Conservation (phyloP, 495 filamentous ascomycete genomes). For the Pyrenopolyporus hunteri region DNA sequence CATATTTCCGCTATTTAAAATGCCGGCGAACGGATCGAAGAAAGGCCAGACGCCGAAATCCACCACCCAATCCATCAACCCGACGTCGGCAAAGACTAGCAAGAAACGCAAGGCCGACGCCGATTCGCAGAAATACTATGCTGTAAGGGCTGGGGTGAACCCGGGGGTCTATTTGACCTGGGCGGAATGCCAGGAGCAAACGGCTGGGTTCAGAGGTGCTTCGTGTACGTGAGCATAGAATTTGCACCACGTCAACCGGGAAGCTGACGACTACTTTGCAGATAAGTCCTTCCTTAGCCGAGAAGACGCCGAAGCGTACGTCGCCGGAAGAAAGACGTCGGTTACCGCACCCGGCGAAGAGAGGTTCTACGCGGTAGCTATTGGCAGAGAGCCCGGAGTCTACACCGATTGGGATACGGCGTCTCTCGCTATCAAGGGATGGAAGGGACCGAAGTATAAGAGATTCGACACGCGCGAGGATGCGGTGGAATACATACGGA, state of each 20-base stretch:
- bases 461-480: constrained; percentile 78
- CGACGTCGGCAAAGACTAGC: constrained; percentile 26
- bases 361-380: constrained; percentile 82
- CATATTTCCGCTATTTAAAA: constrained; percentile 21
- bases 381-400: constrained; percentile 80
- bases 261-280: constrained; percentile 43
- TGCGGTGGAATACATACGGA: constrained; percentile 61
- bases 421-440: constrained; percentile 76
- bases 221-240: constrained; percentile 64
- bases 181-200: constrained; percentile 80
- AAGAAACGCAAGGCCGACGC: constrained; percentile 52
- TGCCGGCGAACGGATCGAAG: constrained; percentile 33
- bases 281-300: constrained; percentile 83
- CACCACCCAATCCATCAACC: constrained; percentile 15
- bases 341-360: constrained; percentile 27
- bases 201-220: constrained; percentile 84
- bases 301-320: constrained; percentile 79
- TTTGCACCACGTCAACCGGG: not conserved
- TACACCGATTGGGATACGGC: constrained; percentile 87
- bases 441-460: constrained; percentile 78
- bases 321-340: constrained; percentile 64
- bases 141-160: constrained; percentile 74
- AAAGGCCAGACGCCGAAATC: constrained; percentile 19
- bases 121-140: constrained; percentile 77
- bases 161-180: constrained; percentile 90